Percentiles rank a stretch among this genome's conserved stretches.
These are phyloP conservation scores for Diaporthe citri DNA, from an alignment of 2,329 filamentous ascomycete genomes.

Conservation along the genomic window DNA sequence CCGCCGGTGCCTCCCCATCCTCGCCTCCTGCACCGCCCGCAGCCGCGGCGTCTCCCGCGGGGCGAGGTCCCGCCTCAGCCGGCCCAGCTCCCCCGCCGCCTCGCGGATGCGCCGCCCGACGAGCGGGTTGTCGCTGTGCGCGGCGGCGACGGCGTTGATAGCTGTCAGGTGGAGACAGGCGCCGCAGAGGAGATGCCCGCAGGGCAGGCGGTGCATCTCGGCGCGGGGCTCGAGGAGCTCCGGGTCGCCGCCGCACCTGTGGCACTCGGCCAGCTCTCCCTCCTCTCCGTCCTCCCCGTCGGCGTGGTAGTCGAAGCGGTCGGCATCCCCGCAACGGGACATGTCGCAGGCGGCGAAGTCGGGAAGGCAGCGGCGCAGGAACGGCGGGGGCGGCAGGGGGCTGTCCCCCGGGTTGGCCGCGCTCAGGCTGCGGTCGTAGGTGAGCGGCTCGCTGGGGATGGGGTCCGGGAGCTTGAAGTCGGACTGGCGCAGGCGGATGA, in stretches of 20 bases:
- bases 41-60: background rate
- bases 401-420: background rate
- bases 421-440: too few relatives aligned
- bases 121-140: background rate
- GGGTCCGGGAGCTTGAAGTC: background rate
- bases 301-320: background rate
- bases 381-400: background rate
- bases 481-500: background rate
- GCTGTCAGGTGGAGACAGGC: background rate
- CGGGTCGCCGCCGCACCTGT: too few relatives aligned
- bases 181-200: background rate
- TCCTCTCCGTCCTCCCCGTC: background rate
- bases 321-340: background rate
- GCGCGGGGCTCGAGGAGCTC: background rate
- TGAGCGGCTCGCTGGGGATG: background rate
- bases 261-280: background rate
- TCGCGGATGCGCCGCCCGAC: background rate
- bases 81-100: background rate
- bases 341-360: background rate
- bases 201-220: background rate
- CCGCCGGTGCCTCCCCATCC: background rate
- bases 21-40: background rate
- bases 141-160: rapidly evolving
- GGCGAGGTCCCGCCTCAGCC: background rate
- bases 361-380: background rate